Base-by-base conservation (phyloP, 805 yeast species). In the Candida coquimbonensis region DNA sequence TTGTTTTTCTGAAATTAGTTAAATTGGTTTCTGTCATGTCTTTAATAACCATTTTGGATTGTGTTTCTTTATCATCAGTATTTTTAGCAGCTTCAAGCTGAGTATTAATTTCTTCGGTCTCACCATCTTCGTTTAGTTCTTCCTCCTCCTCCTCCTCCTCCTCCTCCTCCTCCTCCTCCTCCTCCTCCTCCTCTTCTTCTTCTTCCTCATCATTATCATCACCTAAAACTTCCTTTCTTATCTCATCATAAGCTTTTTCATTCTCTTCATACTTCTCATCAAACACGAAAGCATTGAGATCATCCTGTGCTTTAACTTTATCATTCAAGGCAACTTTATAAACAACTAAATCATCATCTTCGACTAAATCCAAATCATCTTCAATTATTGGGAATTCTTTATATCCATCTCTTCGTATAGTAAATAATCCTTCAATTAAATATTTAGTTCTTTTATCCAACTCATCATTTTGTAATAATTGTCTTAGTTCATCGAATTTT, bases 11-110 rank as follows among this genome's bases (percentile, higher is more conserved):
- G 53, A 80, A 79, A 42, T 80, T 78, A 2, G 80, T 68, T 29
- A 81, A 63, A 25, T 78, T 78, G 0, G 81, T 65, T 40, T 83
- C 83, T 0, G 96, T 85, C 70, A 83, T 64, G 61, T 90, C 96
- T 36, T 70, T 68, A 36, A 82, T 42, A 33, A 52, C 26, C 27
- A 51, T 26, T 35, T 39, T 12, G 5, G 53, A 55, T 9, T 43
- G 49, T 6, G 37, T 50, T 4, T 44, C 54, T 24, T 48, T 53
- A 9, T 29, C 13, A 11, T 13, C 31, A 11, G 25, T 19, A 19
- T 16, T 35, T 13, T 35, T 29, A 29, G 13, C 38, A 12, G 25
- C 25, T 19, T 35, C n/a, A 19, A 19, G 24, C 8, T 40, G 56
- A 33, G 17, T 33, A 8, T 52, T 55, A 50, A 61, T 21, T 9